Percentiles rank a stretch among this genome's conserved stretches.
phyloP scores from a whole-genome alignment of 108 stramenopile species.

The Fistulifera pelliculosa region DNA sequence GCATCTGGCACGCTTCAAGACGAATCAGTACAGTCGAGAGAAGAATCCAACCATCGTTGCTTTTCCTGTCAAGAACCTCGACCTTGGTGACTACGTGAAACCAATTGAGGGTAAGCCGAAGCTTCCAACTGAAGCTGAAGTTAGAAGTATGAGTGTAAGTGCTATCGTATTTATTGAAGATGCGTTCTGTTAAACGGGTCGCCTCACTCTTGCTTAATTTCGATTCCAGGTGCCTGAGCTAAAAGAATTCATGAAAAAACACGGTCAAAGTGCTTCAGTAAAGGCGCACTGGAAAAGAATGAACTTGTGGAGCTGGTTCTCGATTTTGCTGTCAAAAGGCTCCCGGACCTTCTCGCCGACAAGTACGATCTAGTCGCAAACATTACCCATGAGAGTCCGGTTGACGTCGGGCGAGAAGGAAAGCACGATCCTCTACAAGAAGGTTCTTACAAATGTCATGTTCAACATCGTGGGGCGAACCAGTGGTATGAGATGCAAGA shows the following conservation, averaged over 20 bases:
- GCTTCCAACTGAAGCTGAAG: conserved; percentile 58
- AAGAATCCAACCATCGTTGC: conserved; percentile 99
- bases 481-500: conserved; percentile 99
- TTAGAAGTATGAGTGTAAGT: conserved; percentile 67
- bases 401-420: conserved; percentile 75
- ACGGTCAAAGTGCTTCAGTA: conserved; percentile 50
- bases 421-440: conserved; percentile 72
- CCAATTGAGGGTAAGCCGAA: conserved; percentile 6
- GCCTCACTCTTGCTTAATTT: background rate
- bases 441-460: conserved; percentile 87
- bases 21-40: conserved; percentile 85
- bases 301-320: conserved; percentile 62
- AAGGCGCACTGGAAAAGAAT: conserved; percentile 48
- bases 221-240: conserved; percentile 56
- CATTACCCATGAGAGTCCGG: conserved; percentile 85
- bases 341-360: conserved; percentile 69
- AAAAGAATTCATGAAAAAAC: conserved; percentile 47
- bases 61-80: conserved; percentile 96
- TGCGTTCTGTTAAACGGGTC: no score
- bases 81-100: conserved; percentile 69
- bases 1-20: conserved; percentile 87
- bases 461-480: conserved; percentile 72
- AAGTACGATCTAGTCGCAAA: conserved; percentile 97
- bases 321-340: conserved; percentile 59
- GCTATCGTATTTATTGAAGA: background rate